Conservation (phyloP, 75 land plant species). For the Chamaecyparis obtusa region DNA sequence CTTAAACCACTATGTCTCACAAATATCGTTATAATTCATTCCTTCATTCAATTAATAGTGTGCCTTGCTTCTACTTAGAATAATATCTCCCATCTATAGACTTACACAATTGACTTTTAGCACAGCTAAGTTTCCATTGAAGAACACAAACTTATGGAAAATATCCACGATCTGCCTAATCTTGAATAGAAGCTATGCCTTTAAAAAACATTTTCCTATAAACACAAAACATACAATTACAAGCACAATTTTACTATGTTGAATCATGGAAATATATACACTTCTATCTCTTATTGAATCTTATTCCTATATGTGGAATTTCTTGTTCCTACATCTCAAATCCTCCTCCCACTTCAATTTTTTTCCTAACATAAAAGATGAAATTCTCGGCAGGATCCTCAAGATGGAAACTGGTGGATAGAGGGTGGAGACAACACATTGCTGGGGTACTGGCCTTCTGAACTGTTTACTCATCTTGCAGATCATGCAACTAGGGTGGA, state of each 20-base stretch:
- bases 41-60: too few relatives aligned
- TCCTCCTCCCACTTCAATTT: too few relatives aligned
- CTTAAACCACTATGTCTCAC: too few relatives aligned
- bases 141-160: background rate
- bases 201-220: too few relatives aligned
- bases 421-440: constrained; percentile 61
- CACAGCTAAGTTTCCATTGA: background rate
- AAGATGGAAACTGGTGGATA: constrained; percentile 89
- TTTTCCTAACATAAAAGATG: background rate
- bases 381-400: constrained; percentile 48
- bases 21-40: too few relatives aligned
- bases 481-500: constrained; percentile 89
- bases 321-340: background rate
- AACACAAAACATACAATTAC: too few relatives aligned
- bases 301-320: background rate
- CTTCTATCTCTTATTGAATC: background rate
- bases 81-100: background rate
- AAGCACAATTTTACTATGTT: background rate
- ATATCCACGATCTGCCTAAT: too few relatives aligned
- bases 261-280: background rate
- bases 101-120: background rate
- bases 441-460: constrained; percentile 92
- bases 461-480: constrained; percentile 73
- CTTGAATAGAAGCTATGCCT: too few relatives aligned
- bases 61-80: too few relatives aligned